Percentiles rank a stretch among this genome's conserved stretches.
Evolutionary conservation across 148 eudicot species (phyloP).

Genomic region (Bassia scoparia): DNA sequence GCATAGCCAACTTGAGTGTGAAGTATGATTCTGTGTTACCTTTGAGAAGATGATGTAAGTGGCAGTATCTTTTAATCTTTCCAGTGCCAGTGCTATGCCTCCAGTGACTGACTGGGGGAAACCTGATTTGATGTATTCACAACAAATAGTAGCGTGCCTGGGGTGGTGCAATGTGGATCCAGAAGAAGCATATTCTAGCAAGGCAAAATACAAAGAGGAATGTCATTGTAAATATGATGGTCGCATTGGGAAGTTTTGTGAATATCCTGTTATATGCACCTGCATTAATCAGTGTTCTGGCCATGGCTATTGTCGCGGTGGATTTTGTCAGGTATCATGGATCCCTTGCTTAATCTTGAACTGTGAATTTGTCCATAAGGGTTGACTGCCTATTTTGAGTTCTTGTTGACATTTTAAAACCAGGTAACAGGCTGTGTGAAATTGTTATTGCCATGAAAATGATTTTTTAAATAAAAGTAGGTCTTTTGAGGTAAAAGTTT

Average conservation of each 20-base stretch:
- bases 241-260: slow-evolving; percentile 66
- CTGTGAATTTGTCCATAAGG: neutral
- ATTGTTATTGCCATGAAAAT: slow-evolving; percentile 2
- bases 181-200: slow-evolving; percentile 56
- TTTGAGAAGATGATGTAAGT: slow-evolving; percentile 4
- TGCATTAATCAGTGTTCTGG: slow-evolving; percentile 94
- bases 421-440: neutral
- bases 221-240: slow-evolving; percentile 97
- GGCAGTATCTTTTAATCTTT: slow-evolving; percentile 14
- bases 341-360: slow-evolving; percentile 1
- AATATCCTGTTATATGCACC: slow-evolving; percentile 54
- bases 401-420: neutral
- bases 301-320: slow-evolving; percentile 90
- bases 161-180: slow-evolving; percentile 99
- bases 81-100: slow-evolving; percentile 24
- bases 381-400: neutral
- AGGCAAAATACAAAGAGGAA: slow-evolving; percentile 62
- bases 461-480: neutral
- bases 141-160: slow-evolving; percentile 56
- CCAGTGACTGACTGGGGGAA: slow-evolving; percentile 61
- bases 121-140: slow-evolving; percentile 64
- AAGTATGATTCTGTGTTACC: slow-evolving; percentile 1
- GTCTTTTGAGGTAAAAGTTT: neutral
- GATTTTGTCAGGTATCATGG: slow-evolving; percentile 74
- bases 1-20: slow-evolving; percentile 19